Evolutionary conservation across 2,329 filamentous ascomycete species (phyloP), one percentile per base, ranked within the genome.

Genomic region (Sclerotinia nivalis): DNA sequence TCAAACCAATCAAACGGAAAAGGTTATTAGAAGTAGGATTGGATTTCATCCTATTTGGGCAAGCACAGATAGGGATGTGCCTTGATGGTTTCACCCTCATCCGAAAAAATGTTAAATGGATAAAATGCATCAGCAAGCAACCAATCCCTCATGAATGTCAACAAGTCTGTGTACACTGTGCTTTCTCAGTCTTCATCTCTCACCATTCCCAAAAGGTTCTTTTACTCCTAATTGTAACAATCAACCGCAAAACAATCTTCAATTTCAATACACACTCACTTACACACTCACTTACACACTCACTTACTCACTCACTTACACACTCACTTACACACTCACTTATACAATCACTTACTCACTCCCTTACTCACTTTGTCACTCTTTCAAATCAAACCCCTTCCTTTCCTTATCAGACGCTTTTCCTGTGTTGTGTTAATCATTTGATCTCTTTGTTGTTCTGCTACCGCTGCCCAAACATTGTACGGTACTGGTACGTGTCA

Each of bases 401-500:
- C 28, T 34, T 37, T 50, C 22, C 28, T 62, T 49, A 50, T 62
- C 58, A 47, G 18, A 31, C 45, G 4, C 28, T 12, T n/a, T 34
- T 40, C 25, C 37, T 25, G 54, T 31, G 43, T 61, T 20, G 66
- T 68, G 66, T 49, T 28, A n/a, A 37, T 68, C 43, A 9, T 22
- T 68, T 59, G 66, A 49, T 60, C 55, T 52, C 43, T 43, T 55
- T 15, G 34, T 52, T 52, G 47, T 54, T 54, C 43, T 47, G 25
- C 13, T 45, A 61, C 40, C 49, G 40, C 40, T 58, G 50, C 52
- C 50, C 65, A 34, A 58, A 45, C 43, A 34, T 59, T 34, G 45
- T n/a, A 52, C 65, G 50, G 18, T 18, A 50, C 28, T 34, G 55
- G 66, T 68, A 68, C 66, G 66, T 68, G 66, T 68, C 45, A 61